These are phyloP conservation scores for Calvatia gigantea DNA, from an alignment of 768 basidiomycete genomes.

Conservation along the genomic window DNA sequence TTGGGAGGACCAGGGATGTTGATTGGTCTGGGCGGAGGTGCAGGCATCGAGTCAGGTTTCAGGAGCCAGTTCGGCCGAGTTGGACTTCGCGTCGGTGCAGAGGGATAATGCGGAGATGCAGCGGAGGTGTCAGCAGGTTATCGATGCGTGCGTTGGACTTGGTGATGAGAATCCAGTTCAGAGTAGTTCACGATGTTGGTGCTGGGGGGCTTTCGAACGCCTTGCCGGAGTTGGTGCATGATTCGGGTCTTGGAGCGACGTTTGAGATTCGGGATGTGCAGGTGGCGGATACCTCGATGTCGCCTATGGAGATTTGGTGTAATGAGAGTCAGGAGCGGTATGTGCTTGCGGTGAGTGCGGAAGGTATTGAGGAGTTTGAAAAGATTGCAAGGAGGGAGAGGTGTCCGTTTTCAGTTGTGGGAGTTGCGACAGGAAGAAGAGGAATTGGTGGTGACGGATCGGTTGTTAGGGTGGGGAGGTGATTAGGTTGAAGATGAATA, in stretches of 20 bases:
- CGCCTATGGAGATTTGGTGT: conserved; percentile 99
- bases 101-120: conserved; percentile 99
- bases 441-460: conserved; percentile 86
- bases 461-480: conserved; percentile 74
- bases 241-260: conserved; percentile 83
- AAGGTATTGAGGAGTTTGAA: conserved; percentile 62
- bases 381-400: conserved; percentile 82
- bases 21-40: conserved; percentile 96
- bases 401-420: conserved; percentile 92
- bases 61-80: conserved; percentile 84
- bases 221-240: conserved; percentile 94
- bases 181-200: conserved; percentile 97
- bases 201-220: conserved; percentile 97
- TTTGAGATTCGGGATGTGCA: conserved; percentile 95
- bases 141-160: conserved; percentile 78
- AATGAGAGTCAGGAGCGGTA: conserved; percentile 99
- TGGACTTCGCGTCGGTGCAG: conserved; percentile 98
- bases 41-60: conserved; percentile 92
- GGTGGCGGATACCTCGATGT: conserved; percentile 90
- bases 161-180: conserved; percentile 73
- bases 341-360: conserved; percentile 81
- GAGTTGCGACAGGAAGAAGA: conserved; percentile 79
- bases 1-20: conserved; percentile 95
- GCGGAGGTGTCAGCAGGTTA: conserved; percentile 94
- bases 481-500: conserved; percentile 89